Base-by-base conservation (phyloP, 257 asterid species). In the Cordia subcordata region DNA sequence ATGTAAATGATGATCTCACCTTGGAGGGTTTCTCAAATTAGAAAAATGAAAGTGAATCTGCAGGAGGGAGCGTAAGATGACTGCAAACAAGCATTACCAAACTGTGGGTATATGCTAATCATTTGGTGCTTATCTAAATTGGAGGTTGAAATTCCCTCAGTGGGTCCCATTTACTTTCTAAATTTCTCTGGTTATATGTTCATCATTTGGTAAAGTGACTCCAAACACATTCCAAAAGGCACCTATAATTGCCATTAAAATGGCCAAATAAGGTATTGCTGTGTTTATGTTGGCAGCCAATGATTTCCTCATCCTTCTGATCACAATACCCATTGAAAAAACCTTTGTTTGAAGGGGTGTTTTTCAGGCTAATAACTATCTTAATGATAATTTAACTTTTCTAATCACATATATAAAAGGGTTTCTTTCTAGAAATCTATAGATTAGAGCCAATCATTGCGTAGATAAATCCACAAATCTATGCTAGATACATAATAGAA, bases 191-290 rank as follows among this genome's bases (percentile, higher is more conserved):
- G 23, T 65, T 15, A n/a, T n/a, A n/a, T 53, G 67, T 62, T 61
- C 67, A 62, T 69, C 72, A 75, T 86, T 77, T 75, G 76, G 76
- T 77, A 69, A 67, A 76, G 88, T 62, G 88, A 13, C 86, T 70
- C 81, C 57, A 78, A 61, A 62, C 77, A 23, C 76, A 17, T 58
- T 75, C 51, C 68, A 84, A 84, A 74, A 57, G 85, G 71, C 91
- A 77, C 76, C 68, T 66, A 67, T 9, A 56, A 74, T 72, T 63
- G 72, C 72, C 72, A 64, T 60, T 60, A 69, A 63, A 69, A 65
- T 6, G 21, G 9, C 53, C 53, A 27, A 27, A 27, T 27, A 27
- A 27, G 35, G 62, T 75, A 58, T 69, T 39, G 44, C 11, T 63
- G n/a, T 63, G 65, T 61, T 77, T 61, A 62, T 39, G 61, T 39